A percentile compares a stretch with the other conserved stretches of the same genome.
Evolutionary conservation across 176 grass and related monocot genomes (phyloP).

Genomic region (Elaeis guineensis): DNA sequence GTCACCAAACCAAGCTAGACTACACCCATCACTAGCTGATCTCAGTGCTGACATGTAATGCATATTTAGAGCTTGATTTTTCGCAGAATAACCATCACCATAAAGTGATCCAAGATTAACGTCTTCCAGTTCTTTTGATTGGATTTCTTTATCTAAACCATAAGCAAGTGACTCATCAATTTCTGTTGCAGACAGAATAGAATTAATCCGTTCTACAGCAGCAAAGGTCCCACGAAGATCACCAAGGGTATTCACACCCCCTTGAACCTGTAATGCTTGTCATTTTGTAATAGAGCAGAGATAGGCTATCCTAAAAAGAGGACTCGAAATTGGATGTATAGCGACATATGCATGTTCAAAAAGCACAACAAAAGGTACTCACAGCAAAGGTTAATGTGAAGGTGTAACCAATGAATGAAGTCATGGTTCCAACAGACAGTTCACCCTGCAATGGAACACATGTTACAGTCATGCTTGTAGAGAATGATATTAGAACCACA

Average conservation of each 20-base stretch:
- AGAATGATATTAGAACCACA: too few relatives aligned
- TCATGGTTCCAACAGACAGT: constrained; percentile 82
- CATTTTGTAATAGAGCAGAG: constrained; percentile 22
- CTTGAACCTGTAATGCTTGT: constrained; percentile 76
- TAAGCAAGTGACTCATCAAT: constrained; percentile 91
- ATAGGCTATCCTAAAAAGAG: too few relatives aligned
- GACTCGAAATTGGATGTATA: too few relatives aligned
- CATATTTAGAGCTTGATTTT: constrained; percentile 33
- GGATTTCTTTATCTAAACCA: constrained; percentile 85
- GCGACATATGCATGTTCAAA: background rate
- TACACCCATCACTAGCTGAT: constrained; percentile 53
- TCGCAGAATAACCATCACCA: constrained; percentile 4
- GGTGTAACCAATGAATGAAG: constrained; percentile 97
- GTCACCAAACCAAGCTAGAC: constrained; percentile 78
- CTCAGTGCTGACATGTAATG: constrained; percentile 78
- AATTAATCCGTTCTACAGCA: constrained; percentile 89
- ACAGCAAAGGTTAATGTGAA: constrained; percentile 96
- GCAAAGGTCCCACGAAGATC: constrained; percentile 79
- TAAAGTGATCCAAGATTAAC: constrained; percentile 21
- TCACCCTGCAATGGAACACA: constrained; percentile 57
- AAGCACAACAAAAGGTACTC: constrained; percentile 28
- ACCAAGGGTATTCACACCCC: constrained; percentile 80
- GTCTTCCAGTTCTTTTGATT: constrained; percentile 36
- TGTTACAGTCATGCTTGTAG: too few relatives aligned
- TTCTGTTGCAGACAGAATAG: constrained; percentile 53